phyloP scores from a whole-genome alignment of 179 eudicot species.

The Corrigiola litoralis region DNA sequence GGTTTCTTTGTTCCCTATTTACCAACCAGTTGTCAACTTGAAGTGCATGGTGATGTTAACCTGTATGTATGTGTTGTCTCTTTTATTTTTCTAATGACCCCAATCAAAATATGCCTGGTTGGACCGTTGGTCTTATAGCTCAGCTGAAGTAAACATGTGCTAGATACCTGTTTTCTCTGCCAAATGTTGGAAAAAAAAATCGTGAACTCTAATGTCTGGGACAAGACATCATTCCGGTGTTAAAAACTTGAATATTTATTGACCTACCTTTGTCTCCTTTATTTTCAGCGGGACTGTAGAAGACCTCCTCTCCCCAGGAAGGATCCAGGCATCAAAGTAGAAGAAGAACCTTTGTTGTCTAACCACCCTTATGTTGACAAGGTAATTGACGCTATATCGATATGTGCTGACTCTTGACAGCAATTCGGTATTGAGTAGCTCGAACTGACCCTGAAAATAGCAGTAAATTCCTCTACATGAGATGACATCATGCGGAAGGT shows the following conservation, averaged over 20 bases:
- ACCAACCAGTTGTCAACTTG: neutral
- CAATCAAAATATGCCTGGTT: neutral
- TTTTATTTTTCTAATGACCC: neutral
- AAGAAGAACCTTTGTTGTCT: conserved; percentile 81
- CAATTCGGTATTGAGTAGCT: no score
- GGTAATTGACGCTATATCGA: no score
- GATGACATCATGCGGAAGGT: no score
- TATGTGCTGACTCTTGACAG: no score
- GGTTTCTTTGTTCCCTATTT: no score
- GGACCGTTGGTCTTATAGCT: neutral
- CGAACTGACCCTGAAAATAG: no score
- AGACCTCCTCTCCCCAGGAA: conserved; percentile 87
- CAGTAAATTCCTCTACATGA: no score
- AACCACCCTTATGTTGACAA: conserved; percentile 92
- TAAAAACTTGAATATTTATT: no score
- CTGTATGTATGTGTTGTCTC: no score
- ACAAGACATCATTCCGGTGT: no score
- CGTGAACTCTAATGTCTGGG: no score
- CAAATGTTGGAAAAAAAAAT: neutral
- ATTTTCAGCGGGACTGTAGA: conserved; percentile 82
- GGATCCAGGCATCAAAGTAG: conserved; percentile 76
- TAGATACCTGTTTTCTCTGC: no score
- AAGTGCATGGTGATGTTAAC: neutral
- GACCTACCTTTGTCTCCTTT: conserved; percentile 11
- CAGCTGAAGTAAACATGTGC: neutral